Evolutionary conservation across 2,329 filamentous ascomycete species (phyloP), one percentile per base, ranked within the genome.

Genomic region (Pestalotiopsis sp.): DNA sequence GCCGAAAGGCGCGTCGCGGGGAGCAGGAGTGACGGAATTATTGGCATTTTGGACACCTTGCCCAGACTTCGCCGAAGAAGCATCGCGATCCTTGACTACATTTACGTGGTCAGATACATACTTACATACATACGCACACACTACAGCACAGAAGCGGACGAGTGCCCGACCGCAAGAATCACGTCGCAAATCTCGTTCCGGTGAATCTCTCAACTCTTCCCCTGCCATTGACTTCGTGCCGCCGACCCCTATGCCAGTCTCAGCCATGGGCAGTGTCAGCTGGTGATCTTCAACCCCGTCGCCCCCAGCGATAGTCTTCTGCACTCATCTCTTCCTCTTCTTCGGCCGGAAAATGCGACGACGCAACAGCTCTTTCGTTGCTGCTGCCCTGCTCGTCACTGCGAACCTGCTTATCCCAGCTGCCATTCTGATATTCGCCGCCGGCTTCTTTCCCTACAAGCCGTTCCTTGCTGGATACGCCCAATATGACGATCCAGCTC

Each of bases 391-490:
- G 71, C 87, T 94, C 70, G 78, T 87, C 65, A 80, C 89, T 72
- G 91, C 93, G 75, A 97, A 98, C 80, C 68, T 94, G 40, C 81
- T 97, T 70, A 89, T 97, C 59, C 92, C 93, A 3, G 77, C 92
- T 67, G 91, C 94, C 61, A 89, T 95, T 72, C 74, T 92, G 66
- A 81, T 92, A 72, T 98, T 98, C 80, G 95, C 93, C 31, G 89
- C 90, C 40, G 95, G 96, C 14, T 99, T 99, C 86, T 99, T 99
- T 77, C 96, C 96, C 7, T 98, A 98, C 82, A 99, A 99, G 78
- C 94, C 96, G 2, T 92, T 97, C 73, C 86, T 99, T 62, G 90
- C 95, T 12, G 96, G 96, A 4, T 83, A 97, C 61, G 95, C 96
- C 11, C 83, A 87, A 71, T 92, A 91, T 80, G 86, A 89, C 71